Evolutionary conservation across 306 rosid genomes (phyloP), one percentile per base, ranked within the genome.

Genomic region (Crotalaria pallida): DNA sequence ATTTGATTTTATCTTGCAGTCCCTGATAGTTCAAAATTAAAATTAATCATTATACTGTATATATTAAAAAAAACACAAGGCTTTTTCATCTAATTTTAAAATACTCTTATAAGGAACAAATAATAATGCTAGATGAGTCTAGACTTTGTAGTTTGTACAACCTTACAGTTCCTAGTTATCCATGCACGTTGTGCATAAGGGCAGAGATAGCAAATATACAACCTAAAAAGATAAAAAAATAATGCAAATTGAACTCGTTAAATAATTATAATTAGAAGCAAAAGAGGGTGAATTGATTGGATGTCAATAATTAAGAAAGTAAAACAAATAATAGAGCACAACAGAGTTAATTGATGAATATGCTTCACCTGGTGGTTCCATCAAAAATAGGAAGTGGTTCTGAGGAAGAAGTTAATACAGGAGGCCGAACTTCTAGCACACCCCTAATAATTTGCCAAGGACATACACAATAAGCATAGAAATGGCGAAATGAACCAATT

Each of bases 131-230:
- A 3, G 5, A 27, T 27, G 31, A 27, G 0, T 27, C 31, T 27
- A 6, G 31, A 27, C 5, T 6, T 27, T 3, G 31, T 3, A 27
- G 31, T 27, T 2, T 27, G 31, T 27, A 27, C 31, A 27, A 91
- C 97, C 92, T 86, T 91, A n/a, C 76, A 88, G 26, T 91, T 91
- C 81, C 90, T 80, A 47, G 86, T 49, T 81, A 91, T 84, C 97
- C 97, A 91, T 53, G 51, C 83, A 40, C 92, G 88, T 70, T 91
- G 96, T 21, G 92, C 96, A 79, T 16, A 88, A 10, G 96, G 96
- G 60, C 96, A 88, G 2, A 41, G 0, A 51, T 81, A 86, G 65
- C 33, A 60, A 47, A 56, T 76, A 67, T 90, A 88, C 83, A 90
- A 23, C 81, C 91, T 90, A 9, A 7, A 31, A 27, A 27, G 5